Base-by-base conservation (phyloP, 1,284 basidiomycete genomes). In the Cerrena zonata region DNA sequence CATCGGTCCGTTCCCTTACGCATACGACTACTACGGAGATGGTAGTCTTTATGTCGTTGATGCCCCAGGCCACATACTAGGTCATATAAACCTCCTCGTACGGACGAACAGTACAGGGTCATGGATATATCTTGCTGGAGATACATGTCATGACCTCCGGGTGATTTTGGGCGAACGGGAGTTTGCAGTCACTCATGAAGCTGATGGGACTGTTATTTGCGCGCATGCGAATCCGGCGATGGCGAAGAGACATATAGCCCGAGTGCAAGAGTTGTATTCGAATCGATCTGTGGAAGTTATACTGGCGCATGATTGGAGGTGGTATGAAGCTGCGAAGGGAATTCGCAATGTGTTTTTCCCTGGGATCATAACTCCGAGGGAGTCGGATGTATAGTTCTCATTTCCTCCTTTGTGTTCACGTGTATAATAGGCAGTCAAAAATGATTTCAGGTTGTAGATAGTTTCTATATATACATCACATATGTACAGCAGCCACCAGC, bases 81-180 rank as follows among this genome's bases (percentile, higher is more conserved):
- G 67, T 2, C 69, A 70, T 51, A 36, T 69, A 52, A 60, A 59
- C 36, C 50, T 58, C 2, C 56, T 69, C 26, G 61, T 58, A 12
- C 66, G 69, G 22, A 83, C 80, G 23, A 79, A 77, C 3, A 39
- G 69, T 10, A 72, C 78, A 43, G 79, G 79, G 4, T 72, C 65
- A 2, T 82, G 80, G 81, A 64, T 81, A n/a, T 78, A 73, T 54
- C 68, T 83, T 23, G 79, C 69, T 1, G 78, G 74, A 0, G 80
- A 82, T 59, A 74, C 73, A 46, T 78, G 74, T 5, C 81, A 82
- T 58, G 73, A 80, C 61, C 71, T 72, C 69, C 67, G 73, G 19
- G 63, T 82, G 44, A 56, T 83, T 42, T 73, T 67, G 1, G 77
- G 76, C 10, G 69, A 75, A 55, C 67, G 67, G 18, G 54, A 67